Conservation (phyloP, 768 basidiomycete species). For the Lentinula lateritia region DNA sequence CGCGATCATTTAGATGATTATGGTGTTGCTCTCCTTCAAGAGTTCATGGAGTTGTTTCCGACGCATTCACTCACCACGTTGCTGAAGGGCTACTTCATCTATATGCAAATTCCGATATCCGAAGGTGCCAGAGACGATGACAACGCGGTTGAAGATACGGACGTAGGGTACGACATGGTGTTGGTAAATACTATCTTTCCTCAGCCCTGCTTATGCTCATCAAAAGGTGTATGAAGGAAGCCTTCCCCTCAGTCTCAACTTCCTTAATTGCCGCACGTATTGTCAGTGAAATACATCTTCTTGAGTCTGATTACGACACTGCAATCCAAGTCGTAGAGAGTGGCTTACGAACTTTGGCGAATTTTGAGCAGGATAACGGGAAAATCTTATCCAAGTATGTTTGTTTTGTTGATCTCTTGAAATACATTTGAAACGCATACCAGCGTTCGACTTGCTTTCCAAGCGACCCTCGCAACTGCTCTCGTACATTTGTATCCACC, state of each 20-base stretch:
- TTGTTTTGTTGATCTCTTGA: not conserved
- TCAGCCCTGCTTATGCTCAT: constrained; percentile 5
- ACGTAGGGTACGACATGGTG: constrained; percentile 57
- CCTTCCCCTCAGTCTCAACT: constrained; percentile 41
- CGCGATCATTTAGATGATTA: constrained; percentile 46
- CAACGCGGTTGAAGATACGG: constrained; percentile 23
- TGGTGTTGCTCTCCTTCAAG: constrained; percentile 46
- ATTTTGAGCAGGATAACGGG: constrained; percentile 53
- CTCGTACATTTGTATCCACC: constrained; percentile 85
- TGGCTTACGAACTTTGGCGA: constrained; percentile 53
- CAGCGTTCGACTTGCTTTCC: constrained; percentile 65
- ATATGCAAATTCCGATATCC: constrained; percentile 40
- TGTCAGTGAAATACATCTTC: constrained; percentile 56
- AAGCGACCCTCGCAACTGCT: constrained; percentile 65
- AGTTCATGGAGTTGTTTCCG: constrained; percentile 66
- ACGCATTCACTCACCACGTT: constrained; percentile 47
- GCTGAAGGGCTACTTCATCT: constrained; percentile 64
- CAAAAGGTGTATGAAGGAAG: constrained; percentile 36
- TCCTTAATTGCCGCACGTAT: constrained; percentile 68
- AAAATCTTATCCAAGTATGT: constrained; percentile 45
- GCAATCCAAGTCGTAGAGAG: constrained; percentile 67
- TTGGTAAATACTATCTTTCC: constrained; percentile 40
- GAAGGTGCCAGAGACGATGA: constrained; percentile 37
- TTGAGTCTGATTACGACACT: constrained; percentile 69
- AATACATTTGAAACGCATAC: not conserved